These are phyloP conservation scores for Blepharisma stoltei DNA, from an alignment of 73 alveolate genomes.

Conservation along the genomic window DNA sequence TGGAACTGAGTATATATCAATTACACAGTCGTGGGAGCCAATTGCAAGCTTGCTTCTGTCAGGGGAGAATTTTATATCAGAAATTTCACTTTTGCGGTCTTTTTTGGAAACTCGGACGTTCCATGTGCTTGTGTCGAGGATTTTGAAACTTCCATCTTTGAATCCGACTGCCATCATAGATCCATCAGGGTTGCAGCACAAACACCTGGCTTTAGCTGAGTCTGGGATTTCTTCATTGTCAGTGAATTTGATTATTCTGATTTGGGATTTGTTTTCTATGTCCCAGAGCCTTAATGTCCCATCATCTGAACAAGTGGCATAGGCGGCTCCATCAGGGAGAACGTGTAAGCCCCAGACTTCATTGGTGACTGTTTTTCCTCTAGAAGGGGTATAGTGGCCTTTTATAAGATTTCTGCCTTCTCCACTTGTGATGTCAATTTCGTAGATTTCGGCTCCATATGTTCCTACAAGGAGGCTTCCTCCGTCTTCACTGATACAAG, in stretches of 20 bases:
- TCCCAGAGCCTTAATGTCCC: conserved; percentile 79
- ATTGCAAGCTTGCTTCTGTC: conserved; percentile 86
- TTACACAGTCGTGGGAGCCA: conserved; percentile 86
- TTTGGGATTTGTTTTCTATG: conserved; percentile 35
- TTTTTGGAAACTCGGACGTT: conserved; percentile 51
- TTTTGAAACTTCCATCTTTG: conserved; percentile 89
- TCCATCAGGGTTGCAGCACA: conserved; percentile 84
- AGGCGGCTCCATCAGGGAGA: conserved; percentile 47
- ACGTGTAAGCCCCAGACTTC: conserved; percentile 84
- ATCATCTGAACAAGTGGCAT: conserved; percentile 72
- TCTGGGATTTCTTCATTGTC: conserved; percentile 57
- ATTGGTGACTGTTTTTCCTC: conserved; percentile 56
- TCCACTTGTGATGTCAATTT: conserved; percentile 47
- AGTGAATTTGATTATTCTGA: conserved; percentile 39
- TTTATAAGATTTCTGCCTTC: conserved; percentile 35
- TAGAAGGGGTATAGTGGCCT: conserved; percentile 59
- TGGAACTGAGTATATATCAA: conserved; percentile 69
- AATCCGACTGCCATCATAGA: conserved; percentile 89
- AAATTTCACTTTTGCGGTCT: conserved; percentile 62
- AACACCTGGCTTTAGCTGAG: conserved; percentile 68
- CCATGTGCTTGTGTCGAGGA: conserved; percentile 75
- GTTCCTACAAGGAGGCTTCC: conserved; percentile 79
- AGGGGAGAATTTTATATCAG: conserved; percentile 95
- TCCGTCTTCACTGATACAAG: conserved; percentile 50
- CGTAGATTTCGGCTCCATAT: conserved; percentile 86